Conservation (phyloP, 176 grass and related monocot species). For the Canna indica region DNA sequence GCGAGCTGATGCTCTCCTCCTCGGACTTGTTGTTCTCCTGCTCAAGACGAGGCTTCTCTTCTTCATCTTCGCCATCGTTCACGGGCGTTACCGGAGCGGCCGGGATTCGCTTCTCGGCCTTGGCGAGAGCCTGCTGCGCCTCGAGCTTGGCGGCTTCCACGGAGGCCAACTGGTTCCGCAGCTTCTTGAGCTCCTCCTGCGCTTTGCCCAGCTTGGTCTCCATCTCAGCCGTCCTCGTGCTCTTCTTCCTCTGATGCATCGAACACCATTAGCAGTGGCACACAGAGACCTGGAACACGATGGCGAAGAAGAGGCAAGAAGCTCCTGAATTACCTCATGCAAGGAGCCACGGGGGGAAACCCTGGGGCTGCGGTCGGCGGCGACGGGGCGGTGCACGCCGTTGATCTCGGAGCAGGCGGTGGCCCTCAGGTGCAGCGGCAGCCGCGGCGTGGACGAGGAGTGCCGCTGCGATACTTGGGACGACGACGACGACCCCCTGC, state of each 20-base stretch:
- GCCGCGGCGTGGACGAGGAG: slow-evolving; percentile 33
- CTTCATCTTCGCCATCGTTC: neutral
- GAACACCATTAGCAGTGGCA: neutral
- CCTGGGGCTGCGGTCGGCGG: slow-evolving; percentile 58
- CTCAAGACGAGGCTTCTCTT: slow-evolving; percentile 7
- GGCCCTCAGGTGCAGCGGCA: slow-evolving; percentile 42
- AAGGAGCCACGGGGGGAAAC: slow-evolving; percentile 41
- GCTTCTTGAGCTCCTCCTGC: slow-evolving; percentile 44
- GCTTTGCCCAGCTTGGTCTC: slow-evolving; percentile 61
- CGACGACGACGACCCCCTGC: neutral
- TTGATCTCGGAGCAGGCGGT: slow-evolving; percentile 34
- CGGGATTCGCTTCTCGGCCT: slow-evolving; percentile 49
- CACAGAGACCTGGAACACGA: neutral
- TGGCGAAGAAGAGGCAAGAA: neutral
- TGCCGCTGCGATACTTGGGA: slow-evolving; percentile 50
- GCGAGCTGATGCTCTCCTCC: neutral
- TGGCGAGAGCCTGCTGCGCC: slow-evolving; percentile 33
- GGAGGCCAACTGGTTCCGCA: slow-evolving; percentile 43
- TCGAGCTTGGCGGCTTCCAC: slow-evolving; percentile 58
- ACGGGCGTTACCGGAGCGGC: neutral
- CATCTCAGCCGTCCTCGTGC: slow-evolving; percentile 42
- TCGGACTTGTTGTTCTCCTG: neutral
- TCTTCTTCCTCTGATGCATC: slow-evolving; percentile 47
- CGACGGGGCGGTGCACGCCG: slow-evolving; percentile 15
- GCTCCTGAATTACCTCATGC: slow-evolving; percentile 40